Evolutionary conservation across 768 basidiomycete genomes (phyloP), one percentile per base, ranked within the genome.

Genomic region (Trametes maxima): DNA sequence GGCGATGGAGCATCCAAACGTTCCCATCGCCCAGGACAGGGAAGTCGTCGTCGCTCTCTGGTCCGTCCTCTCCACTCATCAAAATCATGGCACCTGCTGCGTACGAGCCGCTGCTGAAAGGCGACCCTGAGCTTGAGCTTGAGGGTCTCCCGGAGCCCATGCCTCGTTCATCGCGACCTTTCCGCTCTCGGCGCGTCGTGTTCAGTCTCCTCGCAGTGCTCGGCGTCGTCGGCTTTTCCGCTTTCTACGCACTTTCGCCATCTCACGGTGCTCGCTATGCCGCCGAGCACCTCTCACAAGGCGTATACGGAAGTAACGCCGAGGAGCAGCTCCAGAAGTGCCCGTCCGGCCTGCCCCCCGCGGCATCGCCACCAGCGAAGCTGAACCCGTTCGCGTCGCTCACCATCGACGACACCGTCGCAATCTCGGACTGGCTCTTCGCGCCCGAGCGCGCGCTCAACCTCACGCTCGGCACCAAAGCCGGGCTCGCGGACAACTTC

Each of bases 341-440:
- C 56, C 63, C 67, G 2, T 54, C 79, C 6, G 56, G 52, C 21
- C 52, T 68, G 4, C 72, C 75, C 19, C 76, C 65, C 14, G 55
- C 57, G n/a, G 80, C 80, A 0, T 66, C 63, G 0, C 76, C 79
- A 3, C 81, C 82, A 11, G 77, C 75, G 2, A 75, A 76, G 3
- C 57, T 72, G 42, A 85, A 87, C 63, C 73, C 79, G 14, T 87
- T 85, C 84, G 74, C 79, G 6, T 79, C 82, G 14, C 76, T 87
- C 50, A 74, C 78, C 4, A 57, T 81, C 28, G 43, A 68, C 2
- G 83, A 86, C 59, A 79, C 79, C 5, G 67, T 74, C 16, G 63
- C 75, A 24, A 74, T 86, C 58, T 69, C 77, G 25, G 59, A 68
- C 12, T 87, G 84, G 82, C 75, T 87, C 7, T 71, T 71, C 43